A percentile compares a stretch with the other conserved stretches of the same genome.
These are phyloP conservation scores for Phylloporus rhodoxanthus DNA, from an alignment of 768 basidiomycete species.

Conservation along the genomic window DNA sequence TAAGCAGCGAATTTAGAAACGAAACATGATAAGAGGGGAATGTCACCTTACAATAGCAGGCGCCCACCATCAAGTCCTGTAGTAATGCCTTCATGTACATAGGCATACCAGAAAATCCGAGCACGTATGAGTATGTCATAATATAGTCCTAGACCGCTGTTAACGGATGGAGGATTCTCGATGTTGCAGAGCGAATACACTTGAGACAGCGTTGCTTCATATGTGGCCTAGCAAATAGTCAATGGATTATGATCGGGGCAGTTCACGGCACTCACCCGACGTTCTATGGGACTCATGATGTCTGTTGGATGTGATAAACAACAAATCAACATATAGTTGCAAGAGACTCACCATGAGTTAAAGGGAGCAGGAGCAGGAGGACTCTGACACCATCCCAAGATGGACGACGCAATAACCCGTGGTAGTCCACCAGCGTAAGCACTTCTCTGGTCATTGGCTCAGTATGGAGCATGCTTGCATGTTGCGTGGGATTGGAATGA, in stretches of 20 bases:
- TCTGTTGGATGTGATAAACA: conserved; percentile 15
- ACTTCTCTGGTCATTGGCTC: conserved; percentile 72
- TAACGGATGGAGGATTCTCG: conserved; percentile 38
- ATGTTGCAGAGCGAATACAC: conserved; percentile 68
- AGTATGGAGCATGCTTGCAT: conserved; percentile 47
- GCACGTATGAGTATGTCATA: conserved; percentile 61
- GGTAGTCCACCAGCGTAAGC: conserved; percentile 72
- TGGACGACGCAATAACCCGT: conserved; percentile 72
- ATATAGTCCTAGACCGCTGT: conserved; percentile 47
- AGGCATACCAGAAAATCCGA: conserved; percentile 85
- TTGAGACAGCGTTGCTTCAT: conserved; percentile 80
- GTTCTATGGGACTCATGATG: conserved; percentile 26
- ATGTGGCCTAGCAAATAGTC: conserved; percentile 47
- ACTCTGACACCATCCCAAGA: conserved; percentile 84
- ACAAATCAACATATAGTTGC: not conserved
- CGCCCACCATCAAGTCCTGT: conserved; percentile 82
- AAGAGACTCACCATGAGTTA: conserved; percentile 66
- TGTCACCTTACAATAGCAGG: conserved; percentile 59
- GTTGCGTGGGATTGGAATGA: conserved; percentile 33
- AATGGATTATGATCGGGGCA: not conserved
- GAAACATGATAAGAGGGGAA: not conserved
- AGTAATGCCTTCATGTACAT: conserved; percentile 78
- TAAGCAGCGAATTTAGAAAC: conserved; percentile 26
- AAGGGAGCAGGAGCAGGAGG: conserved; percentile 71
- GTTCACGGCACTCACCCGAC: conserved; percentile 9